These are phyloP conservation scores for Trypanosoma caninum DNA, from an alignment of 208 protist species.

Conservation along the genomic window DNA sequence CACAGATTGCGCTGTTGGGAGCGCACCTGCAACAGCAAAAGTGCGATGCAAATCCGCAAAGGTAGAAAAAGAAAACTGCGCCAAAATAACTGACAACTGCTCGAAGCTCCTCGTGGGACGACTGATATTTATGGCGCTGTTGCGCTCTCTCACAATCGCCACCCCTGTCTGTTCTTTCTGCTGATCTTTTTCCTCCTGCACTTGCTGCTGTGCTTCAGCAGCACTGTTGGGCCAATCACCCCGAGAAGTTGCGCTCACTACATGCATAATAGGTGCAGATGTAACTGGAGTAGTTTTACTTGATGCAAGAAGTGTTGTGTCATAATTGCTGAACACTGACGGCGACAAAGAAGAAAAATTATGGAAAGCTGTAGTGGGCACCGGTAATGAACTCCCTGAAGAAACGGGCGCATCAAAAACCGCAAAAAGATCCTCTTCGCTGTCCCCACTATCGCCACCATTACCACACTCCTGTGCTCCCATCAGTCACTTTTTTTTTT, in stretches of 20 bases:
- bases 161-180: background rate
- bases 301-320: background rate
- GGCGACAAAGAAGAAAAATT: background rate
- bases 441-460: conserved; percentile 11
- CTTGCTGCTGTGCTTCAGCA: background rate
- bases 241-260: conserved; percentile 5
- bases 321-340: background rate
- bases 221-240: background rate
- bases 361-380: conserved; percentile 20
- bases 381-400: background rate
- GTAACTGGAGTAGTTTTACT: conserved; percentile 1
- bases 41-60: conserved; percentile 28
- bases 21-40: background rate
- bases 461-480: background rate
- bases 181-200: background rate
- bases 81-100: conserved; percentile 53
- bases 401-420: conserved; percentile 19
- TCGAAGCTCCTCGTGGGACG: conserved; percentile 50
- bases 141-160: conserved; percentile 18
- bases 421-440: conserved; percentile 64
- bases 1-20: conserved; percentile 22
- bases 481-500: background rate
- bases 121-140: conserved; percentile 51
- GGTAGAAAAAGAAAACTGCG: conserved; percentile 46
- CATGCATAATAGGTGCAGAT: conserved; percentile 23